These are phyloP conservation scores for Lepidium africanum DNA, from an alignment of 345 rosid genomes.

Conservation along the genomic window DNA sequence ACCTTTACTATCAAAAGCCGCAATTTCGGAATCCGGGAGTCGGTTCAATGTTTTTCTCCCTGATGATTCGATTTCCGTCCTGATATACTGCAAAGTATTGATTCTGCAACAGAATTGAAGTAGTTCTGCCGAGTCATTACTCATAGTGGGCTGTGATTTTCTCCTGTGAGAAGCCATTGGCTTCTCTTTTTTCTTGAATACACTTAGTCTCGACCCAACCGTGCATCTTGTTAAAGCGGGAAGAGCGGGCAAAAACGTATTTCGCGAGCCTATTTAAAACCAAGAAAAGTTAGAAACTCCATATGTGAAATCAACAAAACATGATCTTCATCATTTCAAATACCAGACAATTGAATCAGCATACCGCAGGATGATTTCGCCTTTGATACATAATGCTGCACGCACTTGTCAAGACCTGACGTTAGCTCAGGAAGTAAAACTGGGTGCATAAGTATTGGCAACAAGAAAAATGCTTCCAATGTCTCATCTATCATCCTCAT, in stretches of 20 bases:
- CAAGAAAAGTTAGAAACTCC: background rate
- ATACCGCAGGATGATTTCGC: slow-evolving; percentile 95
- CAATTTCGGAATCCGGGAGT: slow-evolving; percentile 60
- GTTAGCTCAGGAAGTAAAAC: slow-evolving; percentile 74
- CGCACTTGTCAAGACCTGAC: slow-evolving; percentile 64
- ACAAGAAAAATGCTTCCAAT: slow-evolving; percentile 79
- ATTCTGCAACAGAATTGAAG: slow-evolving; percentile 74
- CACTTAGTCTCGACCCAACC: slow-evolving; percentile 59
- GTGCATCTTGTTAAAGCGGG: slow-evolving; percentile 85
- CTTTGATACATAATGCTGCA: slow-evolving; percentile 67
- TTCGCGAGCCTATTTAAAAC: slow-evolving; percentile 50
- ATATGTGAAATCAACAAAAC: background rate
- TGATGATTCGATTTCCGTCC: slow-evolving; percentile 51
- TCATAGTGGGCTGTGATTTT: slow-evolving; percentile 51
- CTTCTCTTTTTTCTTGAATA: slow-evolving; percentile 71
- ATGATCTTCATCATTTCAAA: background rate
- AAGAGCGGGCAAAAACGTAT: slow-evolving; percentile 57
- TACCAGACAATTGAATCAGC: background rate
- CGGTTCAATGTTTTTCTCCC: slow-evolving; percentile 49
- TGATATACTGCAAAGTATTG: slow-evolving; percentile 67
- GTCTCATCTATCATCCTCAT: slow-evolving; percentile 80
- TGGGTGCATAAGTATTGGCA: slow-evolving; percentile 77
- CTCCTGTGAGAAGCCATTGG: slow-evolving; percentile 36
- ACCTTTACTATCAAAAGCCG: slow-evolving; percentile 34
- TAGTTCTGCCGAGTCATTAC: slow-evolving; percentile 44